Evolutionary conservation across 352 stramenopile species (phyloP).

Genomic region (Pythium phragmitis): DNA sequence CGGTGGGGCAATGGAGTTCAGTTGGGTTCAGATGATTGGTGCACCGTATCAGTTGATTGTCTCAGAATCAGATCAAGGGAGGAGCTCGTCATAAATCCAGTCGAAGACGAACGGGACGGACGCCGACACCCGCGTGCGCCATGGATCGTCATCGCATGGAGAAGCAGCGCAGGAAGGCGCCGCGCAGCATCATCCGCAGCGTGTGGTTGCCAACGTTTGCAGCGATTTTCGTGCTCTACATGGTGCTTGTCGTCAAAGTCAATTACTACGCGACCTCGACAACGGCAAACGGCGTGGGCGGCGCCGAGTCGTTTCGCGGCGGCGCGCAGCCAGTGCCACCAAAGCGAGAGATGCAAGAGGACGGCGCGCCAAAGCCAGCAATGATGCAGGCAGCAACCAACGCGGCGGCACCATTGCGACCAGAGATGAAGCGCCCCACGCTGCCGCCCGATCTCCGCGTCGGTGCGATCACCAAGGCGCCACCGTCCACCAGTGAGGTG

Average conservation of each 20-base stretch:
- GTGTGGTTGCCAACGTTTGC: constrained; percentile 30
- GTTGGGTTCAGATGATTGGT: background rate
- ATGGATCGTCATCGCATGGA: constrained; percentile 24
- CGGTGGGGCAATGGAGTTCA: background rate
- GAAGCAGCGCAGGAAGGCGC: constrained; percentile 16
- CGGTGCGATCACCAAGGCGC: constrained; percentile 14
- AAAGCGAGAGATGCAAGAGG: constrained; percentile 10
- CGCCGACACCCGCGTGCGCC: background rate
- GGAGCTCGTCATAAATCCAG: background rate
- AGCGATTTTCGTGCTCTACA: constrained; percentile 37
- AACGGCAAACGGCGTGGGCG: constrained; percentile 17
- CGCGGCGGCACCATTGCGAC: background rate
- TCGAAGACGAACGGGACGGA: background rate
- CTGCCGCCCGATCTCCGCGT: constrained; percentile 9
- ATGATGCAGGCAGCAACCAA: constrained; percentile 5
- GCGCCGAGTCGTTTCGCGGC: background rate
- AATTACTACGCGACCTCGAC: constrained; percentile 17
- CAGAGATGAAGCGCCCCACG: constrained; percentile 7
- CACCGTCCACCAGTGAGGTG: background rate
- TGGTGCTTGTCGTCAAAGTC: constrained; percentile 37
- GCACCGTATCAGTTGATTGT: background rate
- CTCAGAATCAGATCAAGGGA: constrained; percentile 10
- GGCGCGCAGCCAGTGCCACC: background rate
- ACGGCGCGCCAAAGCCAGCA: constrained; percentile 3
- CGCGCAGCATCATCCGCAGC: constrained; percentile 8